phyloP scores from a whole-genome alignment of 78 protist genomes.

The Cavenderia fasciculata region DNA sequence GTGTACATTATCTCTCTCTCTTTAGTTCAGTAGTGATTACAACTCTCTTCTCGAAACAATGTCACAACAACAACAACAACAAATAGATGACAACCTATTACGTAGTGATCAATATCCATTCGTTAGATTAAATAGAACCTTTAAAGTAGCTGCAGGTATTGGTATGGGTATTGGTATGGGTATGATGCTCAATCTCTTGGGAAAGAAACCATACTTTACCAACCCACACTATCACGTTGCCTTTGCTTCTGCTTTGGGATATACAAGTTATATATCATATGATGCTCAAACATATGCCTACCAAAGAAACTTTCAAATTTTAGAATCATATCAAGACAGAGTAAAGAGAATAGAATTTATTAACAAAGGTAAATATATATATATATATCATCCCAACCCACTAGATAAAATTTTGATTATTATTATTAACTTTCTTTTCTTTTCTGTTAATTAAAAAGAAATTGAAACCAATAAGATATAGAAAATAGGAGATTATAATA shows the following conservation, averaged over 20 bases:
- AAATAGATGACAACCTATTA: neutral
- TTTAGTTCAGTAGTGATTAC: too few species aligned
- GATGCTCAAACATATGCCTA: conserved; percentile 19
- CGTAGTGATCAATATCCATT: conserved; percentile 28
- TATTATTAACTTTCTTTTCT: too few species aligned
- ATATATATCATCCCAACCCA: too few species aligned
- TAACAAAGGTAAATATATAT: conserved; percentile 14
- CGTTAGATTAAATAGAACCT: conserved; percentile 4
- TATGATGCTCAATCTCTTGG: neutral
- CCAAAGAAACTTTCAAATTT: conserved; percentile 10
- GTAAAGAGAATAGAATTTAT: conserved; percentile 22
- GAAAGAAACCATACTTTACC: conserved; percentile 5
- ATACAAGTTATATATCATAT: conserved; percentile 17
- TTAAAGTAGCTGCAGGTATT: conserved; percentile 16
- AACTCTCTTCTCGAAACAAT: too few species aligned
- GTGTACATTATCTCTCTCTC: too few species aligned
- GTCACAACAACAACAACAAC: too few species aligned
- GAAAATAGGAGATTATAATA: too few species aligned
- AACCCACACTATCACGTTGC: conserved; percentile 12
- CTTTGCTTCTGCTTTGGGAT: neutral
- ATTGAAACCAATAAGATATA: too few species aligned
- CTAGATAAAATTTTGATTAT: too few species aligned
- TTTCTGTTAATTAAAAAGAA: too few species aligned
- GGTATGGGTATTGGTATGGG: conserved; percentile 13
- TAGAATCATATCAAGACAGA: conserved; percentile 9